phyloP scores from a whole-genome alignment of 176 grass and related monocot species.

The Aegilops umbellulata region DNA sequence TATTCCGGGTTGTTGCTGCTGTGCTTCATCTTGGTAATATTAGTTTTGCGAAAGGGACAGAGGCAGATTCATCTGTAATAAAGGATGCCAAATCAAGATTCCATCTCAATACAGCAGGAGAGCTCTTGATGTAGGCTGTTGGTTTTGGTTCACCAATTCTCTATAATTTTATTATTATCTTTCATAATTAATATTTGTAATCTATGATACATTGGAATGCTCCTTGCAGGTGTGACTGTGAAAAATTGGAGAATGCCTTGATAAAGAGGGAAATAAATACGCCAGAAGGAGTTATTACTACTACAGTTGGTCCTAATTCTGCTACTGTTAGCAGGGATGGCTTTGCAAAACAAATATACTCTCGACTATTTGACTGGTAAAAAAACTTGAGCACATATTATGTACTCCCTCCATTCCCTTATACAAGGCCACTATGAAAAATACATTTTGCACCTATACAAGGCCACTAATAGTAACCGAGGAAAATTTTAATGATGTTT shows the following conservation, averaged over 20 bases:
- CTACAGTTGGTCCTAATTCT: conserved; percentile 79
- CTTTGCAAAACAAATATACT: conserved; percentile 85
- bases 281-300: conserved; percentile 91
- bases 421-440: no score
- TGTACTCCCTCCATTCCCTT: no score
- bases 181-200: conserved; percentile 17
- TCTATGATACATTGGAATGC: conserved; percentile 25
- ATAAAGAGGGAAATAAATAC: conserved; percentile 88
- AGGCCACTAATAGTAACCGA: no score
- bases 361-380: conserved; percentile 95
- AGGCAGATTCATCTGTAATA: conserved; percentile 88
- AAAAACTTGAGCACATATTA: conserved; percentile 18
- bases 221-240: conserved; percentile 66
- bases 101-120: conserved; percentile 82
- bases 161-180: conserved; percentile 19
- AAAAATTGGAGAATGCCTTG: conserved; percentile 80
- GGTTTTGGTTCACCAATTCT: conserved; percentile 14
- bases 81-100: conserved; percentile 95
- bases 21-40: conserved; percentile 99
- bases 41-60: conserved; percentile 78
- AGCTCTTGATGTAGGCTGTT: conserved; percentile 79
- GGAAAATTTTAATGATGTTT: no score
- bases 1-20: conserved; percentile 93
- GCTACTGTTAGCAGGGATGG: conserved; percentile 92
- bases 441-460: no score